Percentiles rank a stretch among this genome's conserved stretches.
These are phyloP conservation scores for Byssothecium circinans DNA, from an alignment of 2,329 filamentous ascomycete genomes.

Conservation along the genomic window DNA sequence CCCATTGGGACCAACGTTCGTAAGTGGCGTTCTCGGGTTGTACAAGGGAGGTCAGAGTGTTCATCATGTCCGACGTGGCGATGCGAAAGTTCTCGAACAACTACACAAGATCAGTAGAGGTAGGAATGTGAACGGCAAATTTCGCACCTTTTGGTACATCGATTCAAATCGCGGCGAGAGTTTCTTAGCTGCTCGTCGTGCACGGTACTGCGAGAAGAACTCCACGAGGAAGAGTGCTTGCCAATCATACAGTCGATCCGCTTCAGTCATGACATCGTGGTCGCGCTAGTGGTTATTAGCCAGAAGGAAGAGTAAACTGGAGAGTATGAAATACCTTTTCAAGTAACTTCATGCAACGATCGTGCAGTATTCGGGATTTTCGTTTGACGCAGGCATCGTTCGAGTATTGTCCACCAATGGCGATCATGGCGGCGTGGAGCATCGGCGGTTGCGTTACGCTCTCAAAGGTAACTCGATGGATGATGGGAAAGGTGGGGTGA, in stretches of 20 bases:
- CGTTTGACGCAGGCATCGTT: conserved; percentile 36
- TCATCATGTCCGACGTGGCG: conserved; percentile 17
- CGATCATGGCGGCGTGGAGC: conserved; percentile 49
- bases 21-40: conserved; percentile 24
- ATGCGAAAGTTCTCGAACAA: conserved; percentile 22
- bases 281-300: conserved; percentile 32
- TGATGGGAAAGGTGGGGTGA: conserved; percentile 49
- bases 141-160: conserved; percentile 39
- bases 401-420: conserved; percentile 47
- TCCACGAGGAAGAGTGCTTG: conserved; percentile 51
- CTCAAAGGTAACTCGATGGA: conserved; percentile 47
- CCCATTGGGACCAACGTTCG: conserved; percentile 39
- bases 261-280: conserved; percentile 24
- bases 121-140: too few relatives aligned
- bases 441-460: conserved; percentile 40
- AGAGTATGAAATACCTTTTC: conserved; percentile 28
- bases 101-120: conserved; percentile 18
- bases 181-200: conserved; percentile 41
- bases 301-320: not conserved
- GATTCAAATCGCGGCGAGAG: conserved; percentile 44
- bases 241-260: conserved; percentile 44
- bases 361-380: conserved; percentile 45
- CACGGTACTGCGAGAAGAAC: conserved; percentile 46
- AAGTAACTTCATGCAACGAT: conserved; percentile 46
- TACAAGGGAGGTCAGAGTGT: conserved; percentile 17